A percentile compares a stretch with the other conserved stretches of the same genome.
These are phyloP conservation scores for Lipomyces orientalis DNA, from an alignment of 805 yeast species.

Conservation along the genomic window DNA sequence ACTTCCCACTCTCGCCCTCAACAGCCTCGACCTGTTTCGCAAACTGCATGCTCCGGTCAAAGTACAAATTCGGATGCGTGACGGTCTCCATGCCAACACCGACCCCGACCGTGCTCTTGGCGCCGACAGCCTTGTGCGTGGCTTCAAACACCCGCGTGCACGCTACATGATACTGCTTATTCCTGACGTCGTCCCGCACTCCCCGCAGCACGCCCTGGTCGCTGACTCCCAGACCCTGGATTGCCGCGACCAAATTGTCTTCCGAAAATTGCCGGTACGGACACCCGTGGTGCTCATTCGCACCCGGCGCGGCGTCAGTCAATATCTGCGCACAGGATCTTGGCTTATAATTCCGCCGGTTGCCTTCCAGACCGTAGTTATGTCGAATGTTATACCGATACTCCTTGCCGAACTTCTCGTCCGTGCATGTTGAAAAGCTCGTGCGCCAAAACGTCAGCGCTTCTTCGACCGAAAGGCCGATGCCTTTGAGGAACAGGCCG, in stretches of 20 bases:
- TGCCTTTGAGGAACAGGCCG: constrained; percentile 82
- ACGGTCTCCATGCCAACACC: constrained; percentile 57
- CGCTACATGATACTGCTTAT: constrained; percentile 79
- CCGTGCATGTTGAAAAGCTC: constrained; percentile 68
- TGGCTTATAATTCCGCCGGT: constrained; percentile 81
- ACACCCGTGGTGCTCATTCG: constrained; percentile 85
- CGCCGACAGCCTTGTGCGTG: constrained; percentile 53
- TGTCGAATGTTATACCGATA: constrained; percentile 88
- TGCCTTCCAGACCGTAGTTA: constrained; percentile 90
- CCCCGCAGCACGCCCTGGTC: constrained; percentile 62
- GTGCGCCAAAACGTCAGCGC: constrained; percentile 83
- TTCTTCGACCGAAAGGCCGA: constrained; percentile 86
- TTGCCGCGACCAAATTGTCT: constrained; percentile 63
- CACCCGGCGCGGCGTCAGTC: constrained; percentile 62
- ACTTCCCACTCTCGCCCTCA: constrained; percentile 11
- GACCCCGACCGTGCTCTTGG: constrained; percentile 45
- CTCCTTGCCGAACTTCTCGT: constrained; percentile 84
- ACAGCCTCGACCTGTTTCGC: constrained; percentile 18
- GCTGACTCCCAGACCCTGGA: constrained; percentile 67
- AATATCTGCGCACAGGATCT: constrained; percentile 82
- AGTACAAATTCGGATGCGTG: constrained; percentile 87
- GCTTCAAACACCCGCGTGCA: constrained; percentile 88
- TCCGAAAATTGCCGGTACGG: constrained; percentile 79
- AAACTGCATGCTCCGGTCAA: constrained; percentile 56
- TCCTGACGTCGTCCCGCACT: constrained; percentile 69